These are phyloP conservation scores for Magnusiomyces suaveolens DNA, from an alignment of 1,139 yeast species.

Conservation along the genomic window DNA sequence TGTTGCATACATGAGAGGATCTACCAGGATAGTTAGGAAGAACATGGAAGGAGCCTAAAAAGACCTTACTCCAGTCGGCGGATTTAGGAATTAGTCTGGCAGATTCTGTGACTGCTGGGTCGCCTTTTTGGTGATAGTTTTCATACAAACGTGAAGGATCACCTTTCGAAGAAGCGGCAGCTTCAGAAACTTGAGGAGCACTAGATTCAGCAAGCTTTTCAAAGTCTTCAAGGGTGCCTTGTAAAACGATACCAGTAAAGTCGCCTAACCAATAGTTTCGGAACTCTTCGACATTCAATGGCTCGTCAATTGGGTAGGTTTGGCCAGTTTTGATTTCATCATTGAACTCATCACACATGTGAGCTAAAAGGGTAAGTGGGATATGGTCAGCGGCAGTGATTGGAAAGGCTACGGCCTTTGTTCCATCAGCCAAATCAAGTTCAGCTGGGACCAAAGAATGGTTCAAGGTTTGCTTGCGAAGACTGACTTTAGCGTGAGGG, in stretches of 20 bases:
- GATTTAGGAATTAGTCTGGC: conserved; percentile 16
- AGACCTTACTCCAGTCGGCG: conserved; percentile 36
- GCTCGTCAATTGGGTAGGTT: conserved; percentile 67
- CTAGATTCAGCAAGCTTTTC: conserved; percentile 4
- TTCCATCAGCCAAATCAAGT: conserved; percentile 7
- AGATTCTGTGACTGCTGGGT: conserved; percentile 1
- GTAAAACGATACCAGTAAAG: conserved; percentile 46
- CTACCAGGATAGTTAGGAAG: conserved; percentile 74
- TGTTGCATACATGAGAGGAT: conserved; percentile 72
- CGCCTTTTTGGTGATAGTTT: conserved; percentile 7
- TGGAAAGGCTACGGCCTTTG: conserved; percentile 12
- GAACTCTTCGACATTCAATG: conserved; percentile 54
- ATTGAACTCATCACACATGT: conserved; percentile 72
- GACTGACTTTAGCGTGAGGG: conserved; percentile 5
- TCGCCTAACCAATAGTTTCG: conserved; percentile 66
- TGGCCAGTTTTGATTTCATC: conserved; percentile 79
- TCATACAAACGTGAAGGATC: conserved; percentile 6
- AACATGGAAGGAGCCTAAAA: conserved; percentile 62
- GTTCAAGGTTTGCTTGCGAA: conserved; percentile 9
- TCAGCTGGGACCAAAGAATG: conserved; percentile 10
- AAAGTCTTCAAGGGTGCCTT: conserved; percentile 23
- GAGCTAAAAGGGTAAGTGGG: conserved; percentile 61
- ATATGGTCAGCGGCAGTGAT: conserved; percentile 28
- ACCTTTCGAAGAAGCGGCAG: conserved; percentile 5
- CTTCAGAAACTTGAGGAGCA: conserved; percentile 9